phyloP scores from a whole-genome alignment of 768 basidiomycete genomes.

The Pisolithus marmoratus region DNA sequence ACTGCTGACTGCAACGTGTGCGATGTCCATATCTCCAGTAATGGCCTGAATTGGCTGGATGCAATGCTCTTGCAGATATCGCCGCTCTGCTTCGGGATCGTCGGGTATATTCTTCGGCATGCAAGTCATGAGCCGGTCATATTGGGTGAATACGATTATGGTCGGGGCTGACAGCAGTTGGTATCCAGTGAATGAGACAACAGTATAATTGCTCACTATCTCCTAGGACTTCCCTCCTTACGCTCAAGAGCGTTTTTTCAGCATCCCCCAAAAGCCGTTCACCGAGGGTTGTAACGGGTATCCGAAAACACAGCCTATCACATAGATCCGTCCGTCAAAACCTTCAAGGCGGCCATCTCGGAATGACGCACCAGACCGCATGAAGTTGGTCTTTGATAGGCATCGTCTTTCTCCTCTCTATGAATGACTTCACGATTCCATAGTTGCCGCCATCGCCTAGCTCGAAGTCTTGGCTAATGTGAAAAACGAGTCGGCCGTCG shows the following conservation, averaged over 20 bases:
- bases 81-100: neutral
- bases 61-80: neutral
- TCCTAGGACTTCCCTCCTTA: neutral
- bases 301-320: neutral
- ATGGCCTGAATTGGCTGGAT: too few species aligned
- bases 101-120: neutral
- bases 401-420: neutral
- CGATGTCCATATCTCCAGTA: too few species aligned
- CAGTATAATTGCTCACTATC: slow-evolving; percentile 1
- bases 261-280: slow-evolving; percentile 2
- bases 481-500: slow-evolving; percentile 8
- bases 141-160: neutral
- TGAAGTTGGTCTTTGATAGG: slow-evolving; percentile 7
- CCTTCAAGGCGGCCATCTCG: too few species aligned
- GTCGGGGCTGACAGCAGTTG: neutral
- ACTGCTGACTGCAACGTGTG: too few species aligned
- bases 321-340: neutral
- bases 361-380: slow-evolving; percentile 8
- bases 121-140: slow-evolving; percentile 5
- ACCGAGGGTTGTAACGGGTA: neutral
- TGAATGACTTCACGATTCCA: slow-evolving; percentile 6
- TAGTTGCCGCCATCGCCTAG: slow-evolving; percentile 1
- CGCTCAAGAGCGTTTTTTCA: neutral
- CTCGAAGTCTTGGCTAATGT: slow-evolving; percentile 15
- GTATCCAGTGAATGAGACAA: neutral